These are phyloP conservation scores for Hypoxylon perforatum DNA, from an alignment of 495 filamentous ascomycete genomes.

Conservation along the genomic window DNA sequence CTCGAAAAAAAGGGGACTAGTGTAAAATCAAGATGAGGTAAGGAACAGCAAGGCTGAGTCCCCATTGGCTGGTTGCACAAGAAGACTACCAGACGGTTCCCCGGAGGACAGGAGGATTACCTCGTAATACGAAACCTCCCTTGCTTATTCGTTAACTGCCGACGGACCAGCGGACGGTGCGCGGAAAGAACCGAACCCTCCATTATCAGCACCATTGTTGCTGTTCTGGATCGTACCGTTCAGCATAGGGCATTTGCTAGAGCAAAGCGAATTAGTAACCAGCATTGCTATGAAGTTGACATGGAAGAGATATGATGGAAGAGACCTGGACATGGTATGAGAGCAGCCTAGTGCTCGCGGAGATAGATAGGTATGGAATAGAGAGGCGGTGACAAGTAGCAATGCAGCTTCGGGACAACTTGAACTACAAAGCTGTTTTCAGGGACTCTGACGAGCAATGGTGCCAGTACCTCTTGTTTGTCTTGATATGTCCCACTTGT, in stretches of 20 bases:
- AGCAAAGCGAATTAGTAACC: conserved; percentile 49
- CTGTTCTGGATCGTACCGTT: conserved; percentile 85
- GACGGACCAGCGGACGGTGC: conserved; percentile 41
- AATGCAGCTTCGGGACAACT: background rate
- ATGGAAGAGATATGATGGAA: conserved; percentile 1
- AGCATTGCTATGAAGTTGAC: conserved; percentile 1
- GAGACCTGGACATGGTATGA: conserved; percentile 15
- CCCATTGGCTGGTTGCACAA: background rate
- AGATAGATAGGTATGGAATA: background rate
- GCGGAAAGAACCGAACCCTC: conserved; percentile 64
- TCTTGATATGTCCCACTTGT: conserved; percentile 96
- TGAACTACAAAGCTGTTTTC: conserved; percentile 2
- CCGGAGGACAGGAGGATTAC: background rate
- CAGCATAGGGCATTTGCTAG: conserved; percentile 84
- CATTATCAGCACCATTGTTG: conserved; percentile 63
- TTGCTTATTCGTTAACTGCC: conserved; percentile 25
- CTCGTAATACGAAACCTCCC: background rate
- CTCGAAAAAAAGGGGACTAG: conserved; percentile 6
- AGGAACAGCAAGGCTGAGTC: background rate
- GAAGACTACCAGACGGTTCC: background rate
- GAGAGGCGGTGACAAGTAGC: conserved; percentile 6
- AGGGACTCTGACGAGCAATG: conserved; percentile 27
- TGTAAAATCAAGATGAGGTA: background rate
- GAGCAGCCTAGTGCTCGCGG: too few species aligned
- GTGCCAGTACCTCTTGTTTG: conserved; percentile 88